Evolutionary conservation across 2,329 filamentous ascomycete genomes (phyloP).

Genomic region (Ceratocystiopsis minuta): DNA sequence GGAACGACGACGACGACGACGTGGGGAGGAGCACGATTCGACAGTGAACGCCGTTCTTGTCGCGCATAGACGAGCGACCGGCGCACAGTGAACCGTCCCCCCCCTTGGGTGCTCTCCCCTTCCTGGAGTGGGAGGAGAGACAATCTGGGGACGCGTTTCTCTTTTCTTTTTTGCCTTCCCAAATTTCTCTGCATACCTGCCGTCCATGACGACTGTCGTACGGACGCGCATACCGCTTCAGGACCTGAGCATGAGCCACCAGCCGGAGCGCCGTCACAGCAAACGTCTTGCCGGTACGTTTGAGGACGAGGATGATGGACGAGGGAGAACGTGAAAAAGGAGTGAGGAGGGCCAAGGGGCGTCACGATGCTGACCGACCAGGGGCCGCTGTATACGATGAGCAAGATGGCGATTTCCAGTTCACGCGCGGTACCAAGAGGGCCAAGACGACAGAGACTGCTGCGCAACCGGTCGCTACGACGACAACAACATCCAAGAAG

Average conservation of each 20-base stretch:
- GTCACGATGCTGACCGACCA: slow-evolving; percentile 8
- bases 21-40: too few relatives aligned
- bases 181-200: slow-evolving; percentile 12
- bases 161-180: too few relatives aligned
- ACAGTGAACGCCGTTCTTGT: too few relatives aligned
- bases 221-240: slow-evolving; percentile 45
- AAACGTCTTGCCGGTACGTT: slow-evolving; percentile 45
- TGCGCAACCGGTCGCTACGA: slow-evolving; percentile 16
- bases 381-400: slow-evolving; percentile 40
- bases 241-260: slow-evolving; percentile 51
- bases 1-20: too few relatives aligned
- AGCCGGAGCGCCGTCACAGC: slow-evolving; percentile 41
- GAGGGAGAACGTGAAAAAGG: too few relatives aligned
- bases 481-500: slow-evolving; percentile 16
- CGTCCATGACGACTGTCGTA: slow-evolving; percentile 56
- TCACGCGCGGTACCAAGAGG: slow-evolving; percentile 49
- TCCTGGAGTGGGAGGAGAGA: too few relatives aligned
- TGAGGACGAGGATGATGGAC: neutral
- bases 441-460: slow-evolving; percentile 35
- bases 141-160: too few relatives aligned
- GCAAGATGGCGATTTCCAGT: slow-evolving; percentile 60
- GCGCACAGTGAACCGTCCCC: too few relatives aligned
- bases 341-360: neutral
- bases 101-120: too few relatives aligned
- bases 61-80: too few relatives aligned